Evolutionary conservation across 331 rosid genomes (phyloP).

Genomic region (Stylosanthes scabra): DNA sequence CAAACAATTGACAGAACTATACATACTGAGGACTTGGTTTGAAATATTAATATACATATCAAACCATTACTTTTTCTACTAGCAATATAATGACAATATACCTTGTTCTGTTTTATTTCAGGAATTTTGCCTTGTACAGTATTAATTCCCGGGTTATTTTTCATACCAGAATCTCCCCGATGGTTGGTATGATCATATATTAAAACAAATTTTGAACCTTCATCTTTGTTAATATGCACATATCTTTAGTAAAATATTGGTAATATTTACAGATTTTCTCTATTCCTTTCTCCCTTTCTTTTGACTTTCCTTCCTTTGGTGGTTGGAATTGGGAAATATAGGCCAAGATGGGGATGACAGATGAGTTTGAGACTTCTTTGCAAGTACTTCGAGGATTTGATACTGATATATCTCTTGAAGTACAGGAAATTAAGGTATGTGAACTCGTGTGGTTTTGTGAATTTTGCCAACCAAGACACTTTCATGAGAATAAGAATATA

Average conservation of each 20-base stretch:
- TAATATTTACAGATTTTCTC: slow-evolving; percentile 34
- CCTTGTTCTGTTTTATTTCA: slow-evolving; percentile 48
- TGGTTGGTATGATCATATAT: slow-evolving; percentile 75
- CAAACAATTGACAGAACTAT: slow-evolving; percentile 8
- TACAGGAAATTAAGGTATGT: slow-evolving; percentile 84
- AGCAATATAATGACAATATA: slow-evolving; percentile 6
- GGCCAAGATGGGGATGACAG: slow-evolving; percentile 97
- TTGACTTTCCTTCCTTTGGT: background rate
- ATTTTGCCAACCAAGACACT: slow-evolving; percentile 19
- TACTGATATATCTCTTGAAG: slow-evolving; percentile 81
- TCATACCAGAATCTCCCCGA: slow-evolving; percentile 91
- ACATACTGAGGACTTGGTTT: slow-evolving; percentile 17
- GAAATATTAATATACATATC: slow-evolving; percentile 18
- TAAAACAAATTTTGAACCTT: slow-evolving; percentile 16
- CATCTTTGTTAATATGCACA: slow-evolving; percentile 2
- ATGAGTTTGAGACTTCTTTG: slow-evolving; percentile 84
- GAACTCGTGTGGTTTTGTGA: slow-evolving; percentile 5
- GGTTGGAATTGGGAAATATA: slow-evolving; percentile 30
- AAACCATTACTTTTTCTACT: slow-evolving; percentile 24
- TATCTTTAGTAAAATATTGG: slow-evolving; percentile 29
- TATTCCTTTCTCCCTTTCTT: background rate
- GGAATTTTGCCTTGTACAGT: slow-evolving; percentile 86
- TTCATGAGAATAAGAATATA: slow-evolving; percentile 18
- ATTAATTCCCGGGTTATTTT: slow-evolving; percentile 80
- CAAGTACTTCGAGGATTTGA: slow-evolving; percentile 89